phyloP scores from a whole-genome alignment of 2,329 filamentous ascomycete species.

The Neophaeococcomyces mojaviensis region DNA sequence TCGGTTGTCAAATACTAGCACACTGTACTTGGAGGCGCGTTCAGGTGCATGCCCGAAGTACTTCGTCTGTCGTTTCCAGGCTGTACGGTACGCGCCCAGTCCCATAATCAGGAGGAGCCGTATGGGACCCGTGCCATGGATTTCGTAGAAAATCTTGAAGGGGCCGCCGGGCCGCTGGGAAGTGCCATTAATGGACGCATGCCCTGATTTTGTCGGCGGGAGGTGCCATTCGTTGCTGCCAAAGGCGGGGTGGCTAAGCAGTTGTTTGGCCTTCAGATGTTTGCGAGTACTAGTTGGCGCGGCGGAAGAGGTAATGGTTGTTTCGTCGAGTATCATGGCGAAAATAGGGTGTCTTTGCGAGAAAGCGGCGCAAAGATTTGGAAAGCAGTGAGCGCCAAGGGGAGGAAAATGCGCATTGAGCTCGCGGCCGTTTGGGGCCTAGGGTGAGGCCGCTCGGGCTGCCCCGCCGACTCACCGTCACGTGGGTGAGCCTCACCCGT shows the following conservation, averaged over 20 bases:
- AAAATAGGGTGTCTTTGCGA: neutral
- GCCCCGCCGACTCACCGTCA: too few species aligned
- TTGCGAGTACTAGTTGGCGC: constrained; percentile 15
- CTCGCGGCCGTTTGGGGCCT: too few species aligned
- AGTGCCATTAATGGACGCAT: constrained; percentile 1
- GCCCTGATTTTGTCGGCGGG: constrained; percentile 43
- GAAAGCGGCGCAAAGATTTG: too few species aligned
- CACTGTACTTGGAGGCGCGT: constrained; percentile 56
- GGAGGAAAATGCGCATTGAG: too few species aligned
- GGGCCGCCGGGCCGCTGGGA: constrained; percentile 52
- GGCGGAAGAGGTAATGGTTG: constrained; percentile 1
- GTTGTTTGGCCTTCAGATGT: constrained; percentile 27
- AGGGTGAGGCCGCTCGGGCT: too few species aligned
- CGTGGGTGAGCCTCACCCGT: constrained; percentile 3
- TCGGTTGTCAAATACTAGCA: constrained; percentile 74
- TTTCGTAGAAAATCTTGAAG: constrained; percentile 67
- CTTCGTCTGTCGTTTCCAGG: constrained; percentile 77
- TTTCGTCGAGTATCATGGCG: neutral
- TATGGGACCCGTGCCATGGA: constrained; percentile 66
- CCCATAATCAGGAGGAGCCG: constrained; percentile 76
- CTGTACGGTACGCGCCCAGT: constrained; percentile 58
- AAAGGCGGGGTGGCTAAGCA: constrained; percentile 29
- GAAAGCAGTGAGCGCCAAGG: too few species aligned
- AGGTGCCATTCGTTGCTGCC: constrained; percentile 38
- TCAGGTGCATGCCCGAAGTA: constrained; percentile 66